Evolutionary conservation across 139 green algal species (phyloP), one percentile per base, ranked within the genome.

Genomic region (Chlorella sp.): DNA sequence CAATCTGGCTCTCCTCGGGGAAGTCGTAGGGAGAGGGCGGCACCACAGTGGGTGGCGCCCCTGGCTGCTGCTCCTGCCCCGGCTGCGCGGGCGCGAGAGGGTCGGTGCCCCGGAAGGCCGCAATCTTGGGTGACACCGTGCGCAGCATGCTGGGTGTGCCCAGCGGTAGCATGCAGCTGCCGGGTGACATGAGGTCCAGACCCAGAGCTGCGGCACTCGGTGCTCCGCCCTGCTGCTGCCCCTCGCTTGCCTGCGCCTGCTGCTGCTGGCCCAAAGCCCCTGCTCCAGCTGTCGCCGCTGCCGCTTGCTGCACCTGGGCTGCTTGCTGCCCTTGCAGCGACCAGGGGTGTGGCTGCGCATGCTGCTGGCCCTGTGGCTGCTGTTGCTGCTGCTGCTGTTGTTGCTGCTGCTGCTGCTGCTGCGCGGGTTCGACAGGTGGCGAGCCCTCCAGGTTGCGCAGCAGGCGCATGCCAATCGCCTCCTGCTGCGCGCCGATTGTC

Each of bases 1-100:
- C 87, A 39, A 90, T 88, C 41, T 90, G 87, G 28, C 82, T 44
- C 56, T 90, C 81, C 55, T 65, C 78, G 3, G 78, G 78, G 63
- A 75, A 83, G 63, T 83, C 63, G 16, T 64, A 32, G 34, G 78
- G 78, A 3, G 78, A 65, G 5, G 78, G 28, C 6, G 78, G 78
- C 34, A 74, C 38, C 55, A 28, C 41, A 4, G 39, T 74, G n/a
- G 63, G 41, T 23, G 63, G 62, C 38, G 30, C 30, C 63, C 21
- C 39, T 56, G 55, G 9, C 56, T 70, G 55, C 36, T 81, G 74
- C 32, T 81, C 23, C 74, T 56, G 44, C 28, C 39, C 73, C n/a
- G 0, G 64, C 64, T 44, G 41, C 28, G 32, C 69, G 34, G 38
- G 41, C 30, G 47, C 44, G 7, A 23, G n/a, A 36, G 63, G 30